Base-by-base conservation (phyloP, 106 monocot genomes). In the Chionographis japonica region DNA sequence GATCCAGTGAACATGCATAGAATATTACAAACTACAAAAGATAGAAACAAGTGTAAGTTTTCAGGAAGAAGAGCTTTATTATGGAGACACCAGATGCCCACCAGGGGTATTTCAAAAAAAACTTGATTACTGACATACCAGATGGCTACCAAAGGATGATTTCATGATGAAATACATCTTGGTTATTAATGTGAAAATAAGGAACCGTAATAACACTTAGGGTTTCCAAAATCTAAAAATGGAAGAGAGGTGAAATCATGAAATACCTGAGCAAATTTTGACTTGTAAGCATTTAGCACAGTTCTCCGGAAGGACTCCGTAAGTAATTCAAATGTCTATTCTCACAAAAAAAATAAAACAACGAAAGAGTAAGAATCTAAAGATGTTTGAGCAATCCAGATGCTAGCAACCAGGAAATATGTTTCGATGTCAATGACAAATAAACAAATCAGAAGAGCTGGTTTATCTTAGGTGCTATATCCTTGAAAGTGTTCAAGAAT, bases 1-100 rank as follows among this genome's bases (percentile, higher is more conserved):
- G 93, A 74, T 99, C 85, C 81, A 99, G 68, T 19, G 98, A 99
- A 73, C 98, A 93, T 5, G 93, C 89, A 80, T 93, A 93, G 68
- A 99, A 99, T 77, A 99, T 78, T 41, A 93, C 50, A 81, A 99
- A 99, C 98, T 99, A 83, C 77, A 87, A 15, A 3, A 8, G 20
- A 63, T 16, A 39, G 16, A 65, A 57, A 10, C 35, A 40, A 52
- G 20, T n/a, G 18, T 35, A n/a, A 51, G 16, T 46, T 6, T 46
- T 46, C 8, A 46, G 46, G 46, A 46, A 46, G 46, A 46, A 46
- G 9, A 46, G 9, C 46, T 6, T 2, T 6, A 46, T 10, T 46
- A 46, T 6, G 46, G 46, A 46, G 9, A 46, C 9, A 46, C 46
- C 46, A 46, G 46, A 18, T 38, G 5, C 19, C 39, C 40, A 71